Evolutionary conservation across 345 rosid species (phyloP).

Genomic region (Murraya paniculata): DNA sequence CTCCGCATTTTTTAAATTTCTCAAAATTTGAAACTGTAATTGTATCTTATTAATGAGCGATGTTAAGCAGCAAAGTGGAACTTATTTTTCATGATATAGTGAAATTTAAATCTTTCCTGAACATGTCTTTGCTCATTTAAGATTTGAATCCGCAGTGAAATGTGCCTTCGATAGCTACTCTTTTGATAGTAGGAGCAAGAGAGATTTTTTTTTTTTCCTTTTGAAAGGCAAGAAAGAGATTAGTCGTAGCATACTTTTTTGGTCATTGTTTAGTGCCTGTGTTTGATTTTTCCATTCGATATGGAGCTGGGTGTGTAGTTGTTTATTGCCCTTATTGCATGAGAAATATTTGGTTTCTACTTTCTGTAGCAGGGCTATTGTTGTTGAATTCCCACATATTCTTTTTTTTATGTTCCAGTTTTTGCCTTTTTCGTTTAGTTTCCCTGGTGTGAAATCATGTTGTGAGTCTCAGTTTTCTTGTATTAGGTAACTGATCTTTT

Average conservation of each 20-base stretch:
- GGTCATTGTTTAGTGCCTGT: background rate
- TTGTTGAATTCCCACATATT: background rate
- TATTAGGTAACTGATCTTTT: background rate
- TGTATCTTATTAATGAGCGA: background rate
- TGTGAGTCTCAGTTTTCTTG: background rate
- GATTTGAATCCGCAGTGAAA: background rate
- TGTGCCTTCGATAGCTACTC: background rate
- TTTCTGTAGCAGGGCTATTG: background rate
- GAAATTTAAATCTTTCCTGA: background rate
- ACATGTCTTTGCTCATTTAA: background rate
- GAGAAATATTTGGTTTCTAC: background rate
- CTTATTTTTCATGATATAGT: background rate
- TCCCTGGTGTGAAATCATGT: background rate
- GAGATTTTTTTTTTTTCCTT: too few relatives aligned
- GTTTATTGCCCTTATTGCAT: background rate
- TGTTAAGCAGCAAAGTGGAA: background rate
- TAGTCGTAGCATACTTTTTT: background rate
- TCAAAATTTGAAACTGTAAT: background rate
- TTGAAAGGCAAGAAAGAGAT: background rate
- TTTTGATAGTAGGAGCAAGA: background rate
- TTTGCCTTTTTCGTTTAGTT: background rate
- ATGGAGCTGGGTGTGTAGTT: background rate
- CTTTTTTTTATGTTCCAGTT: background rate
- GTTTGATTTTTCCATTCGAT: slow-evolving; percentile 1
- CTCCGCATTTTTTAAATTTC: background rate